These are phyloP conservation scores for Ganoderma multipileum DNA, from an alignment of 1,284 basidiomycete genomes.

Conservation along the genomic window DNA sequence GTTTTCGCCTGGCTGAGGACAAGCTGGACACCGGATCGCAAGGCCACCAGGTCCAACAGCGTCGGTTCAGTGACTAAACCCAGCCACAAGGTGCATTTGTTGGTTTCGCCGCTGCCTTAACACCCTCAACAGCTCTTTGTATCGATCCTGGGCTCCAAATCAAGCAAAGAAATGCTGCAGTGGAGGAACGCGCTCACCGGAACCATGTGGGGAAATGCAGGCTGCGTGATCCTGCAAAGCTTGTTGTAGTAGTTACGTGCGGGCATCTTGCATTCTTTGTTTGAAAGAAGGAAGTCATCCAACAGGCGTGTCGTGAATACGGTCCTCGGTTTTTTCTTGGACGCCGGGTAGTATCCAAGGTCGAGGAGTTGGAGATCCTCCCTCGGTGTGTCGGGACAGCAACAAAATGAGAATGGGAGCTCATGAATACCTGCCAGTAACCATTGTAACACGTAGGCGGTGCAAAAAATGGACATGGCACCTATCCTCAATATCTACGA, in stretches of 20 bases:
- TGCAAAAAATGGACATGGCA: no score
- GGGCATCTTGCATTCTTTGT: slow-evolving; percentile 18
- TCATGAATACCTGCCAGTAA: slow-evolving; percentile 7
- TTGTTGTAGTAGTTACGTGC: slow-evolving; percentile 14
- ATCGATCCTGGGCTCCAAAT: slow-evolving; percentile 10
- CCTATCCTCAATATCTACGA: slow-evolving; percentile 18
- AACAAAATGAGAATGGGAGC: slow-evolving; percentile 7
- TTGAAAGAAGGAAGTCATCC: slow-evolving; percentile 19
- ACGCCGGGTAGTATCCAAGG: slow-evolving; percentile 10
- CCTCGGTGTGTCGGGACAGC: neutral
- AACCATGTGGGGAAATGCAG: slow-evolving; percentile 14
- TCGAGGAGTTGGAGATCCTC: slow-evolving; percentile 18
- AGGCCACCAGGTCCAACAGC: neutral
- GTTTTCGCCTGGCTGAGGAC: slow-evolving; percentile 8
- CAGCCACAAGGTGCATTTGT: neutral
- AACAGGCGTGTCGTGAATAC: slow-evolving; percentile 23
- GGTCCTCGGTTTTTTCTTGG: slow-evolving; percentile 3
- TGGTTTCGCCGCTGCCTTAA: slow-evolving; percentile 19
- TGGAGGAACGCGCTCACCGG: slow-evolving; percentile 10
- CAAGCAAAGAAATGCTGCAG: neutral
- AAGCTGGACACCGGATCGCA: neutral
- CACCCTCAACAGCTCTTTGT: slow-evolving; percentile 14
- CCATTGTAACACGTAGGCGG: no score
- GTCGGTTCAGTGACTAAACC: neutral
- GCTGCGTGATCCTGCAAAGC: slow-evolving; percentile 11